Percentiles rank a stretch among this genome's conserved stretches.
These are phyloP conservation scores for Gnetum montanum DNA, from an alignment of 75 land plant genomes.

Conservation along the genomic window DNA sequence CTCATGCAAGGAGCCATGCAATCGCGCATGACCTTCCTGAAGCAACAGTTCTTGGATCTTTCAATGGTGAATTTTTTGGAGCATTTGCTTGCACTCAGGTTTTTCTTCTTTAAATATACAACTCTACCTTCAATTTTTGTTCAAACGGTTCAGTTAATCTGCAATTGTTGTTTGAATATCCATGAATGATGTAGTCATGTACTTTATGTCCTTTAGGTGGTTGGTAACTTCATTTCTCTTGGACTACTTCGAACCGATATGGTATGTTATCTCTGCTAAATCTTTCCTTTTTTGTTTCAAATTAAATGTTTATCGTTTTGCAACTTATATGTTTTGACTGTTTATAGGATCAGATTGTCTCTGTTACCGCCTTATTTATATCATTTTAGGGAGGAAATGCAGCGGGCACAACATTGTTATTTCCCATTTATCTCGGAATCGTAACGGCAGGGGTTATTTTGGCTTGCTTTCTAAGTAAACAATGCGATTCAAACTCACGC, in stretches of 20 bases:
- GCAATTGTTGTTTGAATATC: no score
- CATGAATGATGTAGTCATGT: no score
- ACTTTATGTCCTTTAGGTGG: constrained; percentile 47
- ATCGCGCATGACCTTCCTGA: constrained; percentile 47
- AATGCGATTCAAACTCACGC: constrained; percentile 22
- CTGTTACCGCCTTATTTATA: no score
- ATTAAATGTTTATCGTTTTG: background rate
- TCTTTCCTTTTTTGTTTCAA: no score
- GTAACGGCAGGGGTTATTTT: constrained; percentile 62
- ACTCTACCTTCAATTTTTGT: no score
- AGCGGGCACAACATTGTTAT: constrained; percentile 50
- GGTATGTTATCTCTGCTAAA: constrained; percentile 35
- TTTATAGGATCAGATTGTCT: no score
- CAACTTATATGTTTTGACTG: background rate
- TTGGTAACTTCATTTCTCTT: constrained; percentile 74
- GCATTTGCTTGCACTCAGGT: constrained; percentile 79
- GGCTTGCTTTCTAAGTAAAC: constrained; percentile 54
- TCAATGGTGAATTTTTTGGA: constrained; percentile 93
- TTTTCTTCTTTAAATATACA: no score
- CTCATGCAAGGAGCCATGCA: constrained; percentile 73
- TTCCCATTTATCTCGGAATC: constrained; percentile 51
- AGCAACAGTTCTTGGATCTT: constrained; percentile 70
- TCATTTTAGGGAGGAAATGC: constrained; percentile 29
- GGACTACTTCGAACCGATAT: constrained; percentile 35
- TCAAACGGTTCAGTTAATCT: no score